phyloP scores from a whole-genome alignment of 106 monocot genomes.

The Platanthera zijinensis region DNA sequence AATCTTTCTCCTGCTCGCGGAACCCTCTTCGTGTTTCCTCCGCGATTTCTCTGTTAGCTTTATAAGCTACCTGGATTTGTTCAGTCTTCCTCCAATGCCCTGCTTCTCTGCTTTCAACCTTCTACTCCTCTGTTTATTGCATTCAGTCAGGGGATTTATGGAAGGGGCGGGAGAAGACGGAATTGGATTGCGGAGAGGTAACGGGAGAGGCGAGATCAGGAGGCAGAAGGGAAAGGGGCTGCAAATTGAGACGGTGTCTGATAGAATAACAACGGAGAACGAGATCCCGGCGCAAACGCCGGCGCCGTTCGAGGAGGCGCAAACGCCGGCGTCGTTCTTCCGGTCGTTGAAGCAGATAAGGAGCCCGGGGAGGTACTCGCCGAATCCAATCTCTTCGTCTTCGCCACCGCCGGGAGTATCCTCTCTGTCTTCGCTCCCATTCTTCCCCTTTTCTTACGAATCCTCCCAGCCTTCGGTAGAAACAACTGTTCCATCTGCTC shows the following conservation, averaged over 20 bases:
- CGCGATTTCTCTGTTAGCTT: neutral
- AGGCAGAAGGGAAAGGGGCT: constrained; percentile 5
- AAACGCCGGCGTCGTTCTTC: neutral
- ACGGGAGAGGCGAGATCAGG: neutral
- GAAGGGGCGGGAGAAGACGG: neutral
- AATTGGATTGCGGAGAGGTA: neutral
- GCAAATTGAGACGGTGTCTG: neutral
- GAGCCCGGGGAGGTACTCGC: neutral
- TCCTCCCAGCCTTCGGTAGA: neutral
- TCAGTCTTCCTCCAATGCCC: too few relatives aligned
- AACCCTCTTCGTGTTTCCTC: neutral
- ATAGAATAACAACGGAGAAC: neutral
- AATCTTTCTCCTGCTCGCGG: neutral
- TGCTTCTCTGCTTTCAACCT: neutral
- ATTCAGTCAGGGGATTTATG: neutral
- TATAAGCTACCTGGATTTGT: neutral
- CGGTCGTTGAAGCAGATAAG: neutral
- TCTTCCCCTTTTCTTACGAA: constrained; percentile 4
- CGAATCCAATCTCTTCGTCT: neutral
- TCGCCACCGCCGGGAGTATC: neutral
- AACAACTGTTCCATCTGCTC: neutral
- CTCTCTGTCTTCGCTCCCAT: neutral
- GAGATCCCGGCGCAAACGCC: neutral
- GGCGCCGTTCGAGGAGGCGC: neutral
- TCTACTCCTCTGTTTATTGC: neutral